Conservation (phyloP, 1,284 basidiomycete genomes). For the Pseudomicrostroma phylloplanum region DNA sequence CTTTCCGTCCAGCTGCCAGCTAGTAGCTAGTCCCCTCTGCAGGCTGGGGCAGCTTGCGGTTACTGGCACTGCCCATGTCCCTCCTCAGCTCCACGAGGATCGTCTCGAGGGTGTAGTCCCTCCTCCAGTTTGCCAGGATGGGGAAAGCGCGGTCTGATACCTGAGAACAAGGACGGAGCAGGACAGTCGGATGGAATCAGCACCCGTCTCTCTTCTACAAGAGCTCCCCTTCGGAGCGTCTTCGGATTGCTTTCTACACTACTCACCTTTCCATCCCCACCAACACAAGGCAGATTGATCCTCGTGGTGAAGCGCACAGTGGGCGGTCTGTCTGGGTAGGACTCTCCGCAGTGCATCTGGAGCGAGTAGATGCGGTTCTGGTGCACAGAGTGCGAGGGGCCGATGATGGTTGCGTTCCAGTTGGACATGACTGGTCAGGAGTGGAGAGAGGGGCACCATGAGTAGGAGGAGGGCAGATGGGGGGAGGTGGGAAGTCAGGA, state of each 20-base stretch:
- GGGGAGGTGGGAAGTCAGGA: not conserved
- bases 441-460: too few species aligned
- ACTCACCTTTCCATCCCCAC: conserved; percentile 62
- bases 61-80: conserved; percentile 85
- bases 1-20: too few species aligned
- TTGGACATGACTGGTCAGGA: conserved; percentile 65
- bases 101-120: conserved; percentile 47
- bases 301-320: conserved; percentile 76
- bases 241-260: too few species aligned
- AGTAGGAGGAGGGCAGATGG: not conserved
- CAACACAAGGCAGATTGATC: conserved; percentile 94
- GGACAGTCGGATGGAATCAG: not conserved
- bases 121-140: conserved; percentile 42
- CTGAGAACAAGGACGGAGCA: conserved; percentile 2
- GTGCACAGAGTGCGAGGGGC: conserved; percentile 85
- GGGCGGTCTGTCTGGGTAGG: conserved; percentile 76
- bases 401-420: conserved; percentile 98
- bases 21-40: conserved; percentile 63
- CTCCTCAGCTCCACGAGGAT: conserved; percentile 45
- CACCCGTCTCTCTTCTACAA: too few species aligned
- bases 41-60: conserved; percentile 90
- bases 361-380: conserved; percentile 98
- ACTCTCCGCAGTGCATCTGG: conserved; percentile 75
- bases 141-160: conserved; percentile 29
- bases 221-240: too few species aligned